phyloP scores from a whole-genome alignment of 192 early-diverging fungal species.

The Podila minutissima region DNA sequence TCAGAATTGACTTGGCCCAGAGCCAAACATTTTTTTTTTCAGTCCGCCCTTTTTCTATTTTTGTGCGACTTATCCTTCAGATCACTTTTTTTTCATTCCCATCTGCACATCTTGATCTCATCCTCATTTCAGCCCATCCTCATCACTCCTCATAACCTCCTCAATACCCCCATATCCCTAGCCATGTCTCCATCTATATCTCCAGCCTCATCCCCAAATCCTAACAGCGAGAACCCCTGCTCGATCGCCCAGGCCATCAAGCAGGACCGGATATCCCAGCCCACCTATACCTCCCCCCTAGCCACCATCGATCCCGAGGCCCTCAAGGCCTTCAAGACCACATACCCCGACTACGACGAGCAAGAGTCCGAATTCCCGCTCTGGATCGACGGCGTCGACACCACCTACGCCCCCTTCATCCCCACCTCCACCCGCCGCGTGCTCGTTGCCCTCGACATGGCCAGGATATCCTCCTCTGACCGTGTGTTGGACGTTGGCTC shows the following conservation, averaged over 20 bases:
- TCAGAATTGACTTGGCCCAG: no score
- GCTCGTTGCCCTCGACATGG: constrained; percentile 57
- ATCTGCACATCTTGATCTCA: not conserved
- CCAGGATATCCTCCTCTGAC: constrained; percentile 46
- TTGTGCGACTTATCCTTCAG: not conserved
- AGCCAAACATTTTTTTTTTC: no score
- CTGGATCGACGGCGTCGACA: constrained; percentile 64
- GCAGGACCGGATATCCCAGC: not conserved
- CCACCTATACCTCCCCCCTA: not conserved
- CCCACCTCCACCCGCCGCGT: constrained; percentile 66
- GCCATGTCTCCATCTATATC: not conserved
- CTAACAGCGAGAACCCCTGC: not conserved
- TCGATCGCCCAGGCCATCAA: not conserved
- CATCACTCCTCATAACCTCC: not conserved
- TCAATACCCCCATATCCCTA: not conserved
- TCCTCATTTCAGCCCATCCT: not conserved
- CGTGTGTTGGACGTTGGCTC: constrained; percentile 66
- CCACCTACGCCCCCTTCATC: constrained; percentile 63
- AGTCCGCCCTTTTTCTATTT: no score
- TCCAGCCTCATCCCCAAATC: not conserved
- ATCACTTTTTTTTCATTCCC: not conserved
- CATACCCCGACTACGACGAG: constrained; percentile 41
- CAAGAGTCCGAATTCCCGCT: constrained; percentile 53
- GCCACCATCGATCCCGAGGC: not conserved
- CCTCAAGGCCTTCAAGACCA: constrained; percentile 6